Conservation (phyloP, 257 asterid genomes). For the Marsdenia floribunda region DNA sequence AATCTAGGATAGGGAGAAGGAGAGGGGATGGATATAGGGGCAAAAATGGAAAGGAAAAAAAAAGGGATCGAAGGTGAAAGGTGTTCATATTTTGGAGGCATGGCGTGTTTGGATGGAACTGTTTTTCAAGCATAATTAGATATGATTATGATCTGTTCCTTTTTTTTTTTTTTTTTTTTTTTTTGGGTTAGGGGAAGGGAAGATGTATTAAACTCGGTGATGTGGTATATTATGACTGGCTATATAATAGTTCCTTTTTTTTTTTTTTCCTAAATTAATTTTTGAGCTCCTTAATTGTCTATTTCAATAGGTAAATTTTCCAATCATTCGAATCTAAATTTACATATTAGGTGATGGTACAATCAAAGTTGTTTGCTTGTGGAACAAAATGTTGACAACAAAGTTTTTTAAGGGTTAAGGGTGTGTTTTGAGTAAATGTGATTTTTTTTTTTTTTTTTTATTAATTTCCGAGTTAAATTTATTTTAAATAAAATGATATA, state of each 20-base stretch:
- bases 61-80: background rate
- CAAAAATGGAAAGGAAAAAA: slow-evolving; percentile 3
- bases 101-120: slow-evolving; percentile 14
- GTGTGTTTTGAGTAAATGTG: too few species aligned
- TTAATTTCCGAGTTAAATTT: too few species aligned
- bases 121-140: slow-evolving; percentile 1
- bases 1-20: background rate
- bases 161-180: background rate
- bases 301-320: background rate
- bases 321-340: background rate
- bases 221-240: slow-evolving; percentile 9
- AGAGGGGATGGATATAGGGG: background rate
- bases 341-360: too few species aligned
- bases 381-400: too few species aligned
- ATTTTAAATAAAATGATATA: too few species aligned
- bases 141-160: slow-evolving; percentile 7
- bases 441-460: too few species aligned
- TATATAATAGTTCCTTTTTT: background rate
- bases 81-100: slow-evolving; percentile 14
- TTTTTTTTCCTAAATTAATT: background rate
- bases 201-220: background rate
- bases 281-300: background rate
- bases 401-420: too few species aligned
- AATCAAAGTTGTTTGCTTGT: too few species aligned
- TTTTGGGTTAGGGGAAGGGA: background rate